Base-by-base conservation (phyloP, 805 yeast genomes). In the Kodamaea kakaduensis region DNA sequence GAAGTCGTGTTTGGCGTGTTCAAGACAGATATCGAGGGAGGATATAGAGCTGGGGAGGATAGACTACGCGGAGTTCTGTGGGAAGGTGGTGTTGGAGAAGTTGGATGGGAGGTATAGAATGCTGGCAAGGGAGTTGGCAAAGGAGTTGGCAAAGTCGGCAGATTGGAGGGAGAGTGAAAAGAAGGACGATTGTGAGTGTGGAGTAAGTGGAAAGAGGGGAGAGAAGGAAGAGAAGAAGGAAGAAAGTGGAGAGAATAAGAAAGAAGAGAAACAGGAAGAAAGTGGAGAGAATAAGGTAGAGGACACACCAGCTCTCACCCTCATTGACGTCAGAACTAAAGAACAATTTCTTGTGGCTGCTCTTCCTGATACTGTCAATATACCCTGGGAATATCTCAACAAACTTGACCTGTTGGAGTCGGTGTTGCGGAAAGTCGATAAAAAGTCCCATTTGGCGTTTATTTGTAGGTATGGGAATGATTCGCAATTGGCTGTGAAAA, bases 381-480 rank as follows among this genome's bases (percentile, higher is more conserved):
- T 87, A 12, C 87, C 94, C 2, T 70, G 81, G 52, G 71, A 69
- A 9, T 68, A 9, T 14, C 61, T 67, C 30, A 58, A 53, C 32
- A 54, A 55, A 38, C 18, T 42, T 5, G 58, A 55, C 8, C 34
- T 38, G 9, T 41, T 56, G 13, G 52, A 51, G 22, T 38, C 41
- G 4, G 38, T 39, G 17, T 38, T 63, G 2, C 61, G 55, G 2
- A 42, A 47, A 32, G 50, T 48, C 19, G 48, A 45, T 13, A 32
- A 43, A 3, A 23, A 15, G n/a, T 13, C 21, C 50, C 38, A 46
- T 44, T 3, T 54, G 84, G 0, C 72, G 69, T 37, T 83, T 87
- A 66, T 90, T 13, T 93, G 98, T 58, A 69, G 97, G 20, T 79
- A 70, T 51, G 98, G 98, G 7, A 88, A 86, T 55, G 97, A 93